Base-by-base conservation (phyloP, 345 rosid species). In the Kernera saxatilis region DNA sequence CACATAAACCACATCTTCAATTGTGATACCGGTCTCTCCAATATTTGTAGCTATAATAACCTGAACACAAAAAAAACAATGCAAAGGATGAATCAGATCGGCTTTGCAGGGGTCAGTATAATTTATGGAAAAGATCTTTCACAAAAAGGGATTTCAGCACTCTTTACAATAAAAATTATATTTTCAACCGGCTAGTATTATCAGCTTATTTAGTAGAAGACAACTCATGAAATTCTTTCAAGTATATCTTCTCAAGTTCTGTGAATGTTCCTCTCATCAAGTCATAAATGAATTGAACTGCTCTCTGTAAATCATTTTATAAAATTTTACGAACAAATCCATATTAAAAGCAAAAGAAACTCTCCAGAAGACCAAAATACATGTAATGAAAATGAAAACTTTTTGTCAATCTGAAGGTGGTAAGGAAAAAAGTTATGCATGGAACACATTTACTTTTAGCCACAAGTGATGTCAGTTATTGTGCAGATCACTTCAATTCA, bases 1-100 rank as follows among this genome's bases (percentile, higher is more conserved):
- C 76, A 92, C 96, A 70, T 85, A 92, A 30, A 92, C 93, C 25
- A 92, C 96, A 81, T 92, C 98, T 64, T 88, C 96, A 46, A 92
- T 88, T 50, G 96, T 92, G 76, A 92, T 84, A 74, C 96, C 90
- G 43, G 96, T 92, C 88, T 92, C 75, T 27, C 60, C 75, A 70
- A 70, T 49, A 70, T 70, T 91, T 63, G 98, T 92, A 39, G 98
- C 96, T 51, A 87, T 56, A 41, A 92, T 92, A 73, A 90, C 85
- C 98, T 92, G 82, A 64, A 74, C 56, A 67, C 56, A 57, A 54
- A 41, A 73, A 51, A 67, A 51, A 67, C 10, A 46, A 61, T 23
- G 30, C 39, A 67, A 67, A 53, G 63, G 15, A 15, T 5, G n/a
- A 62, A 61, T n/a, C 13, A 45, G n/a, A 45, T 48, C 13, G 23